Evolutionary conservation across 306 rosid genomes (phyloP).

Genomic region (Quillaja saponaria): DNA sequence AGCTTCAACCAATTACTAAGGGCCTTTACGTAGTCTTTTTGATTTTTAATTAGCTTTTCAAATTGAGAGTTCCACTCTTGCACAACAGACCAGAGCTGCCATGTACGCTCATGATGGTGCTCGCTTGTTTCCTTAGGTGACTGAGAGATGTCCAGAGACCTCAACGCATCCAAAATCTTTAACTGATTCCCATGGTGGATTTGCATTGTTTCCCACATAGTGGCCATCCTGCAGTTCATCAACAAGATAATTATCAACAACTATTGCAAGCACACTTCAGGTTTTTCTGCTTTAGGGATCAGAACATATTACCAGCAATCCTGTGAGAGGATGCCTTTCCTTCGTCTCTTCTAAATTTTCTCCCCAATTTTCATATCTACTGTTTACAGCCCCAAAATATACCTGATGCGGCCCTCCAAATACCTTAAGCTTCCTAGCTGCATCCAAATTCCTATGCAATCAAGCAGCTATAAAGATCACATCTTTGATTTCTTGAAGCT

Average conservation of each 20-base stretch:
- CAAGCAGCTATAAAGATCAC: no score
- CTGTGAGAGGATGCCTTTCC: no score
- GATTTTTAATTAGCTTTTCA: conserved; percentile 43
- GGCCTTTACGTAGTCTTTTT: conserved; percentile 49
- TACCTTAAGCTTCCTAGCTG: no score
- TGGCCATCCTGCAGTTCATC: conserved; percentile 49
- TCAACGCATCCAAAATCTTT: conserved; percentile 22
- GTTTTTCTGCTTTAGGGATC: background rate
- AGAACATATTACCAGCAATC: no score
- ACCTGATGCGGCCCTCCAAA: no score
- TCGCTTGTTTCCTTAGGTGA: conserved; percentile 53
- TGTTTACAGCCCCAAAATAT: no score
- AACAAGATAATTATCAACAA: background rate
- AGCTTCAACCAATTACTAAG: conserved; percentile 52
- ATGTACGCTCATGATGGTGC: conserved; percentile 52
- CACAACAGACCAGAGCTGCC: conserved; percentile 45
- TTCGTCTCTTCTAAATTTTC: no score
- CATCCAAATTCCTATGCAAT: no score
- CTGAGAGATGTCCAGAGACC: conserved; percentile 41
- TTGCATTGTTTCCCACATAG: conserved; percentile 52
- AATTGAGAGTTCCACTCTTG: conserved; percentile 47
- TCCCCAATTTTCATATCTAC: no score
- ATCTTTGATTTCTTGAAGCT: no score
- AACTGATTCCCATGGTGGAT: conserved; percentile 39
- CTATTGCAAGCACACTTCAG: background rate